phyloP scores from a whole-genome alignment of 495 filamentous ascomycete species.

The Penicillium dipodomyicola region DNA sequence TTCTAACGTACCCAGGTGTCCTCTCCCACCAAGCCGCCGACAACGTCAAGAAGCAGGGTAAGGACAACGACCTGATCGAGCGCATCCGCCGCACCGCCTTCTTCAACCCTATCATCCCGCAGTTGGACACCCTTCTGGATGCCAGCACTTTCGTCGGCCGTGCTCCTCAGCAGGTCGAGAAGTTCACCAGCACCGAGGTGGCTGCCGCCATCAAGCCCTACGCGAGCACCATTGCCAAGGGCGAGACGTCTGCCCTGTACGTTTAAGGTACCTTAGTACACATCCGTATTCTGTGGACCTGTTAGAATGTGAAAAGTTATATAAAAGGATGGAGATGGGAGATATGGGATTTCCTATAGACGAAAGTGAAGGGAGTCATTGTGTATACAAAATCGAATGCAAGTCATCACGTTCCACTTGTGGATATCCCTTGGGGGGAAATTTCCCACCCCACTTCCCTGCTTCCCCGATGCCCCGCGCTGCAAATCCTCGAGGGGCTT shows the following conservation, averaged over 20 bases:
- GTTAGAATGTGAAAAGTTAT: slow-evolving; percentile 6
- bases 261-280: slow-evolving; percentile 38
- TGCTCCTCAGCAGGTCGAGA: slow-evolving; percentile 55
- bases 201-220: slow-evolving; percentile 53
- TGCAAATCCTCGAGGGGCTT: slow-evolving; percentile 1
- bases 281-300: neutral
- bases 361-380: neutral
- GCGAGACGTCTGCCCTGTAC: slow-evolving; percentile 50
- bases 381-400: slow-evolving; percentile 2
- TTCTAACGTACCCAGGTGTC: slow-evolving; percentile 50
- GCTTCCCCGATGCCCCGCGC: slow-evolving; percentile 15
- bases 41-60: slow-evolving; percentile 77
- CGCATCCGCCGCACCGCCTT: slow-evolving; percentile 71
- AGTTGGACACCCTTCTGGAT: slow-evolving; percentile 74
- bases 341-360: slow-evolving; percentile 4
- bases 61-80: slow-evolving; percentile 79
- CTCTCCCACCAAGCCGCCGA: slow-evolving; percentile 80
- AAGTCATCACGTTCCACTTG: neutral
- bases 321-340: slow-evolving; percentile 7
- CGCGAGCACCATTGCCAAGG: slow-evolving; percentile 36
- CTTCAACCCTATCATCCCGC: slow-evolving; percentile 76
- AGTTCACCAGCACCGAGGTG: slow-evolving; percentile 56
- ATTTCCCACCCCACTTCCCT: slow-evolving; percentile 14
- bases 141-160: slow-evolving; percentile 66
- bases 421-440: neutral